Conservation (phyloP, 768 basidiomycete genomes). For the Hygrocybe coccinea region DNA sequence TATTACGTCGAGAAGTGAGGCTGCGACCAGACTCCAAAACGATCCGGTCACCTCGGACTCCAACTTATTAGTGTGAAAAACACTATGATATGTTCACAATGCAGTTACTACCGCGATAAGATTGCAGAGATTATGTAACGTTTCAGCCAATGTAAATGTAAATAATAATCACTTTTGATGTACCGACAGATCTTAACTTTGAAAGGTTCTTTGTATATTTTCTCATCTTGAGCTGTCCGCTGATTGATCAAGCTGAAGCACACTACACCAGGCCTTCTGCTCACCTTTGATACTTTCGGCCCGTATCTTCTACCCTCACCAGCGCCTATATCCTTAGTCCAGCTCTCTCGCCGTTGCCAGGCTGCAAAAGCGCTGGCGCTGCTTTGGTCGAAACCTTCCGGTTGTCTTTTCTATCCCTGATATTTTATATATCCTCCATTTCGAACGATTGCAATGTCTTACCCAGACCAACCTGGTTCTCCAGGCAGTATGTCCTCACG, state of each 20-base stretch:
- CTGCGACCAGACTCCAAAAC: no score
- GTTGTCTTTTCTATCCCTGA: slow-evolving; percentile 14
- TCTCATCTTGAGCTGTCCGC: not conserved
- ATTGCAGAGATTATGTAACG: no score
- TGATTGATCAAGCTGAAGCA: not conserved
- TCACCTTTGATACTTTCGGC: not conserved
- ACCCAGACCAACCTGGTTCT: slow-evolving; percentile 54
- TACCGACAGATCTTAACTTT: no score
- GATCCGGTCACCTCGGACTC: no score
- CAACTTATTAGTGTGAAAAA: no score
- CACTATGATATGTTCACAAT: no score
- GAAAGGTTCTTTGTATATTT: not conserved
- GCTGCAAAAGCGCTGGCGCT: slow-evolving; percentile 43
- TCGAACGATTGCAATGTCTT: slow-evolving; percentile 52
- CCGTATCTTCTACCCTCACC: slow-evolving; percentile 4
- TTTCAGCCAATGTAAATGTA: no score
- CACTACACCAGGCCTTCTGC: not conserved
- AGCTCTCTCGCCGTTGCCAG: slow-evolving; percentile 22
- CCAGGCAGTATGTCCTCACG: slow-evolving; percentile 64
- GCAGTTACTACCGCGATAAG: no score
- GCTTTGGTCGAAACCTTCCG: slow-evolving; percentile 18
- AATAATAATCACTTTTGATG: no score
- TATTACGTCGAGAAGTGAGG: no score
- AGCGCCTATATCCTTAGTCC: not conserved
- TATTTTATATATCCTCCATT: slow-evolving; percentile 18